Conservation (phyloP, 805 yeast genomes). For the Cyberlindnera euphorbiae region DNA sequence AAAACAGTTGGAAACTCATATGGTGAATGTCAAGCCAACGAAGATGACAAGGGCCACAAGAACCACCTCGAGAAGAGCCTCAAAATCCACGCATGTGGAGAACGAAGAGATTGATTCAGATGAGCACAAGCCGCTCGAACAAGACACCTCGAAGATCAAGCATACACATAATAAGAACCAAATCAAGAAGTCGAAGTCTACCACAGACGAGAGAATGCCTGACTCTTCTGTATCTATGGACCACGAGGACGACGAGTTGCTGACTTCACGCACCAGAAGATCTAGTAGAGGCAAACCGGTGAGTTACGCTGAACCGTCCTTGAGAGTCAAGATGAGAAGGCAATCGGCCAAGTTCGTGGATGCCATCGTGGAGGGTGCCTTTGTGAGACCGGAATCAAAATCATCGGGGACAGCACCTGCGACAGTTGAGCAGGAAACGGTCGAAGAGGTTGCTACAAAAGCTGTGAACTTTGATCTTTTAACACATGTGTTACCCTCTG, state of each 20-base stretch:
- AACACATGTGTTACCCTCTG: too few relatives aligned
- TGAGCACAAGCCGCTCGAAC: constrained; percentile 20
- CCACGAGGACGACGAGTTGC: constrained; percentile 16
- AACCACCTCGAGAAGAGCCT: too few relatives aligned
- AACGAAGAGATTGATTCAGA: constrained; percentile 18
- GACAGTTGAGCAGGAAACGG: background rate
- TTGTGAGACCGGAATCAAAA: constrained; percentile 7
- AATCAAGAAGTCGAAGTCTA: constrained; percentile 24
- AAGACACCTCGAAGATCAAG: constrained; percentile 20
- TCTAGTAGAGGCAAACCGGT: constrained; percentile 50
- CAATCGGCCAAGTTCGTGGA: constrained; percentile 54
- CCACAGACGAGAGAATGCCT: constrained; percentile 38
- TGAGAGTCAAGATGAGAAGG: constrained; percentile 66
- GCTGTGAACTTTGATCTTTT: too few relatives aligned
- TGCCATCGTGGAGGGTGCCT: constrained; percentile 39
- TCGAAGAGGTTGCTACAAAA: too few relatives aligned
- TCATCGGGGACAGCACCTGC: constrained; percentile 1
- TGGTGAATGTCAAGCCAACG: too few relatives aligned
- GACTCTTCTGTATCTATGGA: constrained; percentile 18
- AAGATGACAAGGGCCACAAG: background rate
- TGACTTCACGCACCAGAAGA: constrained; percentile 34
- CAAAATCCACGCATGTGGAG: too few relatives aligned
- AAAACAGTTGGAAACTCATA: too few relatives aligned
- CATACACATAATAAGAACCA: constrained; percentile 28
- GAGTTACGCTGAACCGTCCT: constrained; percentile 63